phyloP scores from a whole-genome alignment of 805 yeast genomes.

The Hanseniaspora vineae region DNA sequence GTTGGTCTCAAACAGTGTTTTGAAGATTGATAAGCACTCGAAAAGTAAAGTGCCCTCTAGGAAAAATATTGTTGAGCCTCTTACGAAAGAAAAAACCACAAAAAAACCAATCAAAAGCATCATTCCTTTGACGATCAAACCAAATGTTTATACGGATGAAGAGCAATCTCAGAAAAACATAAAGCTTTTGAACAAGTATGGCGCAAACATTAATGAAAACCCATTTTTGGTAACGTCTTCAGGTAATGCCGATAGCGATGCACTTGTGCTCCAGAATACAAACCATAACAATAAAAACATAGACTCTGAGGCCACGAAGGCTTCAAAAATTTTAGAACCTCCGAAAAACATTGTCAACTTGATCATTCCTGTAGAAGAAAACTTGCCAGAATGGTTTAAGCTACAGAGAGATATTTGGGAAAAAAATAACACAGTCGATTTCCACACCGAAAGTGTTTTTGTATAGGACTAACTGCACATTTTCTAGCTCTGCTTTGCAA shows the following conservation, averaged over 20 bases:
- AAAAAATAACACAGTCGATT: conserved; percentile 23
- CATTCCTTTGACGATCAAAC: neutral
- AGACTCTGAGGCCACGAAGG: too few species aligned
- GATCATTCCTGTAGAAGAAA: conserved; percentile 43
- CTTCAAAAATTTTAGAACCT: too few species aligned
- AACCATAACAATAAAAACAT: neutral
- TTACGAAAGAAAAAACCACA: neutral
- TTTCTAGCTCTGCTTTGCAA: too few species aligned
- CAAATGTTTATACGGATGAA: neutral
- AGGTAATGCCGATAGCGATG: too few species aligned
- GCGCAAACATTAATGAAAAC: neutral
- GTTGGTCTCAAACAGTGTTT: neutral
- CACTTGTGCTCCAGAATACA: neutral
- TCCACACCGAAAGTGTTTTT: conserved; percentile 21
- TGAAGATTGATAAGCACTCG: neutral
- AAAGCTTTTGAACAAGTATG: conserved; percentile 1
- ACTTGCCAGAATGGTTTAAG: conserved; percentile 68
- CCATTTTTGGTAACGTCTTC: too few species aligned
- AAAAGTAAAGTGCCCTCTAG: too few species aligned
- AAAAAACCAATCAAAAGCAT: neutral
- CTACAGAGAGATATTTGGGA: conserved; percentile 59
- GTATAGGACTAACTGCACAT: neutral
- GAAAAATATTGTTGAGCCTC: too few species aligned
- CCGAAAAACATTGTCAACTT: conserved; percentile 15
- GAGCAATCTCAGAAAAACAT: conserved; percentile 2